Evolutionary conservation across 352 stramenopile genomes (phyloP), one percentile per base, ranked within the genome.

Genomic region (Globisporangium solare): DNA sequence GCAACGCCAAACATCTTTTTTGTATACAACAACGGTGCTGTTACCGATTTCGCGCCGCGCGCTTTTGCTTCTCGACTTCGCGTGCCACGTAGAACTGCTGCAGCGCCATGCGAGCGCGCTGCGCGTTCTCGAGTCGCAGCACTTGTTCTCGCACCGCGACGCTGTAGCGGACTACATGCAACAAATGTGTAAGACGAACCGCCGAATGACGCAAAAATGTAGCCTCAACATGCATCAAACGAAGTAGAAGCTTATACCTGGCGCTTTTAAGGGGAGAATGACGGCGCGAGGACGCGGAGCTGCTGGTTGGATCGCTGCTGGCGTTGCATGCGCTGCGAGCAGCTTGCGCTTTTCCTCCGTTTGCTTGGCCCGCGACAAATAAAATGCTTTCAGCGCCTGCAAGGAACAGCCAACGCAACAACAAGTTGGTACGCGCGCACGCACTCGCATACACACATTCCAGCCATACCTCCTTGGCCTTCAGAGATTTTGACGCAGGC

Each of bases 321-420:
- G 21, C 10, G 61, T 17, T 2, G 68, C 39, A 1, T 55, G 24
- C 8, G 68, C 52, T 10, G 65, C 27, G 37, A 74, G 68, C 15
- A 63, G 60, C 56, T 79, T 85, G 63, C 73, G 71, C 20, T 68
- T 73, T 4, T 58, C 69, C 47, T 86, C 78, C 32, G 71, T 85
- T 50, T 71, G 63, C 45, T 76, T 78, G 4, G 78, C 78, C 31
- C 75, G 63, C 1, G 56, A 56, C 11, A 86, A 60, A 51, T 88
- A 88, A 51, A 86, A 88, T 8, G 68, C 67, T 32, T 70, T 72
- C 13, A 88, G 61, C 13, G 64, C 58, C 75, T 88, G 15, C 1
- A 37, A 49, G 4, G 22, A 8, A 52, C 15, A 47, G n/a, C 3
- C 47, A 4, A 56, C 12, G 27, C 5, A 35, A 35, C 27, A 35